Conservation (phyloP, 78 protist genomes). For the Speleostelium caveatum region DNA sequence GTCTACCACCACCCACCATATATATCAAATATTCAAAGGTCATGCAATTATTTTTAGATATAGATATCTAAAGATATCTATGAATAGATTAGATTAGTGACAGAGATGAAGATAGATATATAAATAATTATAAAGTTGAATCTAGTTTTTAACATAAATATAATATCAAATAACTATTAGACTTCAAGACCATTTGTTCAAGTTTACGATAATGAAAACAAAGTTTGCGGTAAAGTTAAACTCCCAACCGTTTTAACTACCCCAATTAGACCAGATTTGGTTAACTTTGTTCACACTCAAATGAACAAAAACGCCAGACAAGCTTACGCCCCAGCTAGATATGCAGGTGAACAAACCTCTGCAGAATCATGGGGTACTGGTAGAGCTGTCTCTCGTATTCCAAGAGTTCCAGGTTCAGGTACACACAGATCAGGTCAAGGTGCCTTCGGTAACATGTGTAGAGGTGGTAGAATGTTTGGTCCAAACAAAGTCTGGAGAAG, state of each 20-base stretch:
- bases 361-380: constrained; percentile 99
- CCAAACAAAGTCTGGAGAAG: constrained; percentile 98
- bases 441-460: constrained; percentile 99
- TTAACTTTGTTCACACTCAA: constrained; percentile 92
- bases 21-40: no score
- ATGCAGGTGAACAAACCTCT: constrained; percentile 97
- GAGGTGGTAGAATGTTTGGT: constrained; percentile 99
- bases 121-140: no score
- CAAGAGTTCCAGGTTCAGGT: constrained; percentile 99
- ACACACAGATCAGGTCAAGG: constrained; percentile 99
- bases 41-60: no score
- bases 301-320: constrained; percentile 99
- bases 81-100: no score
- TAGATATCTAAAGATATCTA: no score
- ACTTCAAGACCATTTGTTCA: constrained; percentile 76
- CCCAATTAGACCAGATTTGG: constrained; percentile 97
- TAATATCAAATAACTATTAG: no score
- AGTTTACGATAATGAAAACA: constrained; percentile 61
- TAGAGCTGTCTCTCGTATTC: constrained; percentile 99
- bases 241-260: constrained; percentile 96
- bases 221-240: constrained; percentile 51
- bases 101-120: no score
- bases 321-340: constrained; percentile 86
- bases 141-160: no score
- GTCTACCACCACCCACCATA: no score